Conservation (phyloP, 306 rosid species). For the Dalbergia cultrata region DNA sequence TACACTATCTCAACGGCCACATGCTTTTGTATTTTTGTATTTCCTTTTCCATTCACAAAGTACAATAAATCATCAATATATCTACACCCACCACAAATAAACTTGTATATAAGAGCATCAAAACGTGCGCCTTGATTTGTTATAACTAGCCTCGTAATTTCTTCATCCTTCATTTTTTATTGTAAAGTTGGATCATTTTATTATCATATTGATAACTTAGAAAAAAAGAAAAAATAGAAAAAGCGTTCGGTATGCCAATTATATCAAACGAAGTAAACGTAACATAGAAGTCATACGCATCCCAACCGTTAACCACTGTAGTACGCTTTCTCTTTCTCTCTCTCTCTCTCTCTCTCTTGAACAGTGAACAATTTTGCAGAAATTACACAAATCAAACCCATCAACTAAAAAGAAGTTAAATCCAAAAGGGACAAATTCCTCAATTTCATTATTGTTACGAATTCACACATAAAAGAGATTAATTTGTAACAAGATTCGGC, state of each 20-base stretch:
- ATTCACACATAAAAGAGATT: background rate
- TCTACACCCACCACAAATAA: slow-evolving; percentile 27
- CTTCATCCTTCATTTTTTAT: background rate
- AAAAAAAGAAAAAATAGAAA: background rate
- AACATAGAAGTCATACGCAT: slow-evolving; percentile 35
- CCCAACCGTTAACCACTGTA: slow-evolving; percentile 35
- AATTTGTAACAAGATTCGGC: background rate
- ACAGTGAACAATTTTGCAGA: slow-evolving; percentile 22
- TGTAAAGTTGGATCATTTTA: background rate
- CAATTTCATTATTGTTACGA: background rate
- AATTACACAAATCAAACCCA: slow-evolving; percentile 36
- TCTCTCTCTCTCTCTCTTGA: slow-evolving; percentile 17
- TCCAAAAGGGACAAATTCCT: background rate
- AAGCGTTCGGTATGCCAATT: slow-evolving; percentile 26
- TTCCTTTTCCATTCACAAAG: background rate
- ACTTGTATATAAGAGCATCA: background rate
- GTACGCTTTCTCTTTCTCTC: slow-evolving; percentile 9
- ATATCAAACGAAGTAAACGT: slow-evolving; percentile 39
- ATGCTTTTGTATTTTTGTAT: background rate
- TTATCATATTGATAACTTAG: background rate
- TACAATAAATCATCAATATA: slow-evolving; percentile 15
- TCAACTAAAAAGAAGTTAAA: background rate
- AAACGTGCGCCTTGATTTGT: background rate
- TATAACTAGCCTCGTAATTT: background rate
- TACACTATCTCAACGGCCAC: slow-evolving; percentile 37